phyloP scores from a whole-genome alignment of 2,329 filamentous ascomycete species.

The Metarhizium album region DNA sequence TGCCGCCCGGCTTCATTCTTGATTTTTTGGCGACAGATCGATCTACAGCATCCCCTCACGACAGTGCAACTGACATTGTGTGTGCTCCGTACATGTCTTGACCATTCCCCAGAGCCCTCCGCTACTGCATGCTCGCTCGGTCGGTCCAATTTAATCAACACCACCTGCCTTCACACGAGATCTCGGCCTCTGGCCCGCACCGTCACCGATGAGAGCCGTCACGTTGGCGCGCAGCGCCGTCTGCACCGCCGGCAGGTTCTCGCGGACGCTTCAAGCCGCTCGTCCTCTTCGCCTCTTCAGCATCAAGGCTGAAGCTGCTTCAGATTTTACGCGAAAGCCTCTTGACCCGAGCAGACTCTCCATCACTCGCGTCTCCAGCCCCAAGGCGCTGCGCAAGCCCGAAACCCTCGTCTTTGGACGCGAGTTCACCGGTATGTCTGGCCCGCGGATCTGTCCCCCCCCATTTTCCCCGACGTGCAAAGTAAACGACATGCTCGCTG shows the following conservation, averaged over 20 bases:
- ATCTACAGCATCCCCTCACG: background rate
- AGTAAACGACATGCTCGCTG: no score
- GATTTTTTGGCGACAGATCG: background rate
- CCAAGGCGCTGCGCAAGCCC: slow-evolving; percentile 62
- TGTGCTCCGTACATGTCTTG: background rate
- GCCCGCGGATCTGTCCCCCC: background rate
- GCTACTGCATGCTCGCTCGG: background rate
- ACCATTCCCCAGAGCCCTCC: background rate
- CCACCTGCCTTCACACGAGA: background rate
- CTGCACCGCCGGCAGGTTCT: slow-evolving; percentile 21
- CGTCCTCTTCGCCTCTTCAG: slow-evolving; percentile 34
- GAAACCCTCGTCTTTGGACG: slow-evolving; percentile 83
- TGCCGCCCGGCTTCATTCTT: slow-evolving; percentile 1
- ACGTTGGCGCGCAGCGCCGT: slow-evolving; percentile 21
- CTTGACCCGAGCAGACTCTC: slow-evolving; percentile 70
- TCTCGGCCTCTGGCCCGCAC: background rate
- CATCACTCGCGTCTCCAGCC: slow-evolving; percentile 63
- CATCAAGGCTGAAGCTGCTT: slow-evolving; percentile 39
- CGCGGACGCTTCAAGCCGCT: slow-evolving; percentile 22
- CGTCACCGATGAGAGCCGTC: slow-evolving; percentile 19
- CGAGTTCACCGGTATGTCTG: slow-evolving; percentile 66
- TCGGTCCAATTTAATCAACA: no score
- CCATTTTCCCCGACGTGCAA: no score
- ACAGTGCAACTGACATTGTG: background rate
- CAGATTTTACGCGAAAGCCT: slow-evolving; percentile 44